Evolutionary conservation across 257 asterid genomes (phyloP).

Genomic region (Orobanche coerulescens): DNA sequence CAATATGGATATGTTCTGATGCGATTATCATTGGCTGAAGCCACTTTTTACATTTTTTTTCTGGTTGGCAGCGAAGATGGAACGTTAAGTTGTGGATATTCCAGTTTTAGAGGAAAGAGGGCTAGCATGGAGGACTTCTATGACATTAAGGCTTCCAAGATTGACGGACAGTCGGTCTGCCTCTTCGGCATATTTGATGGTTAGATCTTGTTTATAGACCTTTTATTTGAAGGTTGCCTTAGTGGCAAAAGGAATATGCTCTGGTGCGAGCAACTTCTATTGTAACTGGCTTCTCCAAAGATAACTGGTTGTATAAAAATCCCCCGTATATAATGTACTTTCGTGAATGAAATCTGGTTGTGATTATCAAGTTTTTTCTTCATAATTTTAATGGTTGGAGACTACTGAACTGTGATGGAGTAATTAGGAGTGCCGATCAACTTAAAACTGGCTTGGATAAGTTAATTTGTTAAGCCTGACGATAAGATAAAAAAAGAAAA

Average conservation of each 20-base stretch:
- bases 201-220: constrained; percentile 28
- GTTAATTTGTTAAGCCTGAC: no score
- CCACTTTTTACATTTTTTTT: constrained; percentile 21
- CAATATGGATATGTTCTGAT: constrained; percentile 1
- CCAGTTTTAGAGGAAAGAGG: constrained; percentile 96
- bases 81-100: constrained; percentile 74
- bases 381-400: not conserved
- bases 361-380: not conserved
- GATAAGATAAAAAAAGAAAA: no score
- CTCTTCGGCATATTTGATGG: constrained; percentile 98
- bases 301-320: not conserved
- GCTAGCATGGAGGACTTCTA: constrained; percentile 96
- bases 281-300: constrained; percentile 9
- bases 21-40: not conserved
- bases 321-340: not conserved
- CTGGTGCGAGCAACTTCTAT: constrained; percentile 6
- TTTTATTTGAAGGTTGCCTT: constrained; percentile 12
- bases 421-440: no score
- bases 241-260: not conserved
- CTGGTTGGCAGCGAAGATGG: constrained; percentile 79
- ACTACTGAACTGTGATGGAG: no score
- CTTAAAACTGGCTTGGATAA: no score
- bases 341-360: constrained; percentile 20
- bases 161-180: constrained; percentile 67
- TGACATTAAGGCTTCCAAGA: constrained; percentile 66